Base-by-base conservation (phyloP, 768 basidiomycete species). In the Rubroboletus pulcherrimus region DNA sequence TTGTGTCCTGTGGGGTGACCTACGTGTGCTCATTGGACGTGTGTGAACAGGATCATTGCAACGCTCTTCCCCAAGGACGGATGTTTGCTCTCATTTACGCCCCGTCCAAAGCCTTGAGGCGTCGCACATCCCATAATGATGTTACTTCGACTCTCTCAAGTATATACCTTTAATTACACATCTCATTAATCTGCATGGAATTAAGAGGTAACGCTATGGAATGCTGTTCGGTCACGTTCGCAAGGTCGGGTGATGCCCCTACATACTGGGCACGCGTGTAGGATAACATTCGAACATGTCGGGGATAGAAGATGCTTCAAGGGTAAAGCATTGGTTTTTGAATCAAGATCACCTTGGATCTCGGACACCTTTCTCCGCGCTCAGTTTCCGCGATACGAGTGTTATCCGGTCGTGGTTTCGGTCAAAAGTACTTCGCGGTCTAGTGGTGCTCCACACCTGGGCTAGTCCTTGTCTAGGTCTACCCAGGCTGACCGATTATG, bases 21-120 rank as follows among this genome's bases (percentile, higher is more conserved):
- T 14, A 9, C 8, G 10, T 50, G 10, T 51, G 9, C 47, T 61
- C 24, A 56, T 29, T n/a, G 37, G 2, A 37, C 44, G 14, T 17
- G 6, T 19, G 34, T 34, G 39, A 60, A 30, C 60, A 92, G 90
- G 48, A 92, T 98, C 59, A 93, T 98, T 62, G 91, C 95, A n/a
- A 97, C 93, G 21, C 74, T 98, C 41, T 99, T 99, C 84, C 97
- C 97, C 11, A 87, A 91, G 71, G 95, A 98, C 66, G 92, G 91
- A 41, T 92, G 93, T 63, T 73, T 82, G 55, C 79, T 98, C 59
- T 90, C 85, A 66, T 81, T 96, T 63, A 78, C 81, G 2, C 87
- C 91, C 31, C 83, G 87, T 49, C 55, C 71, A 24, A 69, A 53
- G 49, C 67, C 67, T 8, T 66, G 33, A 55, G 35, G 8, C 29